Percentiles rank a stretch among this genome's conserved stretches.
Evolutionary conservation across 1,139 yeast genomes (phyloP).

Genomic region (Tardiomyces blankii): DNA sequence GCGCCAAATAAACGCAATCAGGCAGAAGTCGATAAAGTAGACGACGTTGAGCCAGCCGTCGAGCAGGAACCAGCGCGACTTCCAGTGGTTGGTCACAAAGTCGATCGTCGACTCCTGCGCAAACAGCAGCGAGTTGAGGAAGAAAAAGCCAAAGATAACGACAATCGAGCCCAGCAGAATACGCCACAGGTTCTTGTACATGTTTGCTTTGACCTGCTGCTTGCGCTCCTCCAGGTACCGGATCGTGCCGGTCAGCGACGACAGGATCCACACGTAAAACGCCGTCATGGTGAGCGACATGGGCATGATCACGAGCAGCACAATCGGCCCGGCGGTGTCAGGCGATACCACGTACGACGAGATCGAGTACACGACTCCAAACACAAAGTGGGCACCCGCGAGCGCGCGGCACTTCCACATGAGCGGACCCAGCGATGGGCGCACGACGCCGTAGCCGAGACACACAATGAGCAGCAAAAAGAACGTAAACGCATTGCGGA

Average conservation of each 20-base stretch:
- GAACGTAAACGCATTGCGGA: slow-evolving; percentile 78
- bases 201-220: slow-evolving; percentile 79
- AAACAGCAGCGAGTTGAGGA: slow-evolving; percentile 58
- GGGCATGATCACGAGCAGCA: slow-evolving; percentile 48
- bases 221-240: slow-evolving; percentile 68
- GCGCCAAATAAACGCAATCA: slow-evolving; percentile 90
- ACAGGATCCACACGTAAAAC: slow-evolving; percentile 66
- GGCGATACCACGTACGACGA: slow-evolving; percentile 50
- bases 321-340: slow-evolving; percentile 33
- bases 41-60: slow-evolving; percentile 95
- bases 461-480: slow-evolving; percentile 78
- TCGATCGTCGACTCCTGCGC: slow-evolving; percentile 67
- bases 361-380: slow-evolving; percentile 57
- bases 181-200: slow-evolving; percentile 71
- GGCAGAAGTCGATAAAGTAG: slow-evolving; percentile 72
- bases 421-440: slow-evolving; percentile 61
- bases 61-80: slow-evolving; percentile 72
- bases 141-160: slow-evolving; percentile 42
- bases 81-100: slow-evolving; percentile 84
- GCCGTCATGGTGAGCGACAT: slow-evolving; percentile 56
- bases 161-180: slow-evolving; percentile 59
- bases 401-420: slow-evolving; percentile 77
- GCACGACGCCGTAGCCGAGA: slow-evolving; percentile 89
- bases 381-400: slow-evolving; percentile 60
- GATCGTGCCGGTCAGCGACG: slow-evolving; percentile 66